A percentile compares a stretch with the other conserved stretches of the same genome.
Evolutionary conservation across 2,329 filamentous ascomycete genomes (phyloP).

Genomic region (Sordariomycetes sp.): DNA sequence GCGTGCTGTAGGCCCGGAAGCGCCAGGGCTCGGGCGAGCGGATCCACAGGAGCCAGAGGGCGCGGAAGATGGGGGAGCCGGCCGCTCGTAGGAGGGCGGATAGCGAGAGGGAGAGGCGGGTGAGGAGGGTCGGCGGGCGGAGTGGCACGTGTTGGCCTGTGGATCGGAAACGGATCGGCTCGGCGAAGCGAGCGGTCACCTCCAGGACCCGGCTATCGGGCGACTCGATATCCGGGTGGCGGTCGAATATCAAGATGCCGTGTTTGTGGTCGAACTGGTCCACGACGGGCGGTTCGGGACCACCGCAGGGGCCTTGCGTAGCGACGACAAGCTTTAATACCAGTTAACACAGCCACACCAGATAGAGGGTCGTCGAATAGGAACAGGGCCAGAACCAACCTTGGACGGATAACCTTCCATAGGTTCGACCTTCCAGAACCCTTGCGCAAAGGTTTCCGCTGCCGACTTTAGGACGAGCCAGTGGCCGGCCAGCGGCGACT

Average conservation of each 20-base stretch:
- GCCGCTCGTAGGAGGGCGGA: not conserved
- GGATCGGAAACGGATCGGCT: not conserved
- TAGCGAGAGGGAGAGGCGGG: not conserved
- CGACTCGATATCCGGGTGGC: not conserved
- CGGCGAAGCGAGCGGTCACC: not conserved
- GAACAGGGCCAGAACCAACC: not conserved
- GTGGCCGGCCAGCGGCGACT: constrained; percentile 4
- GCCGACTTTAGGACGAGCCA: constrained; percentile 14
- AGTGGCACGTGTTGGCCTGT: not conserved
- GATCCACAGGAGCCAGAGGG: not conserved
- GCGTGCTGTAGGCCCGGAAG: not conserved
- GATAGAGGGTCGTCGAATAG: not conserved
- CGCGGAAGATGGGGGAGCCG: not conserved
- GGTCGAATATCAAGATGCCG: not conserved
- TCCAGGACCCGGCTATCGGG: not conserved
- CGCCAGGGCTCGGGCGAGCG: not conserved
- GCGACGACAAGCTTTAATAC: not conserved
- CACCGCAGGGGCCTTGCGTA: not conserved
- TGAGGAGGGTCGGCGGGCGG: not conserved
- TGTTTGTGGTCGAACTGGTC: not conserved
- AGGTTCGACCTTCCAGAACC: constrained; percentile 7
- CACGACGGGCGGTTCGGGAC: not conserved
- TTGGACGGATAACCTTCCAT: constrained; percentile 3
- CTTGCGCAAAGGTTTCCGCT: constrained; percentile 8
- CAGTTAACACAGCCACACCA: not conserved